phyloP scores from a whole-genome alignment of 2,329 filamentous ascomycete species.

The Apiospora koreana region DNA sequence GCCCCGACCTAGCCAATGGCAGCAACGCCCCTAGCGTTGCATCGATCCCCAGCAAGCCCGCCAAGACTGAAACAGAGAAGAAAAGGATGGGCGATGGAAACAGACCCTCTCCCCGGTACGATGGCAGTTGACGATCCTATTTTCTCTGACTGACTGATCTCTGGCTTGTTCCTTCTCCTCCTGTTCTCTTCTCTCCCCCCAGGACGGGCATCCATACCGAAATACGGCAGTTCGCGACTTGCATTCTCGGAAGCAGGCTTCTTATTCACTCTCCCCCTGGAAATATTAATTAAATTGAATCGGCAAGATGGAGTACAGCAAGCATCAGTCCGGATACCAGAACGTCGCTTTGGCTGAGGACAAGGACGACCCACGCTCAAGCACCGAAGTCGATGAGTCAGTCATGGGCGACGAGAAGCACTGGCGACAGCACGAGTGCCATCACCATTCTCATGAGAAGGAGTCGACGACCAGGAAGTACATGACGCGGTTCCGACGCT shows the following conservation, averaged over 20 bases:
- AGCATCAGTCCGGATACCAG: constrained; percentile 21
- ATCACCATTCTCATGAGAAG: constrained; percentile 10
- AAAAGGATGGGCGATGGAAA: background rate
- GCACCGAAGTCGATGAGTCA: constrained; percentile 38
- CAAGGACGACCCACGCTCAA: constrained; percentile 29
- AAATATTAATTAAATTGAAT: background rate
- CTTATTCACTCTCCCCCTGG: background rate
- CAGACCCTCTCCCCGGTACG: background rate
- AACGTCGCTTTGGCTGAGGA: constrained; percentile 28
- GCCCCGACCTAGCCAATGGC: background rate
- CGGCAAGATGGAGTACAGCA: constrained; percentile 16
- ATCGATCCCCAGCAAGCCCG: background rate
- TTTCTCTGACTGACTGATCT: background rate
- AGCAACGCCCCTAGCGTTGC: background rate
- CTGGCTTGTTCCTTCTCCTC: background rate
- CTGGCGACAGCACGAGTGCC: constrained; percentile 22
- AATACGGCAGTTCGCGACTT: background rate
- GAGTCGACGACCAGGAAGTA: constrained; percentile 18
- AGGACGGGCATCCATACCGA: background rate
- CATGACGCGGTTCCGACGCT: constrained; percentile 21
- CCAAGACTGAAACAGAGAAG: constrained; percentile 1
- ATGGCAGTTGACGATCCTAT: background rate
- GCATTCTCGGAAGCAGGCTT: background rate
- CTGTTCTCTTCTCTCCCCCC: background rate
- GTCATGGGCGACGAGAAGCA: constrained; percentile 34